phyloP scores from a whole-genome alignment of 1,284 basidiomycete genomes.

The Pisolithus thermaeus region DNA sequence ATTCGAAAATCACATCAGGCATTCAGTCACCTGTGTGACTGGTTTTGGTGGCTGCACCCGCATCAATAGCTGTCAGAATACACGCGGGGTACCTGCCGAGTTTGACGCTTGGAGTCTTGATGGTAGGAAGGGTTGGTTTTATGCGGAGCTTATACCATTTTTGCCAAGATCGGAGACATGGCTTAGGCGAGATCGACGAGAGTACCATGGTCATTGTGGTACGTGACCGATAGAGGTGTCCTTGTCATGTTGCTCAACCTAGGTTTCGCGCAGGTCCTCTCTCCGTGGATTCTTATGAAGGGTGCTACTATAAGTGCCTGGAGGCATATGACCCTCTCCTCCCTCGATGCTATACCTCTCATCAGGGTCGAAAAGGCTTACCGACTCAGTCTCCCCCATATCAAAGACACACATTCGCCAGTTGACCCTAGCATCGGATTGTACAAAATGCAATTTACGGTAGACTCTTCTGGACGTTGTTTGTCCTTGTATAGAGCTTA shows the following conservation, averaged over 20 bases:
- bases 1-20: background rate
- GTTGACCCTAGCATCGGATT: slow-evolving; percentile 17
- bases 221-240: background rate
- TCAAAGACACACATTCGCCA: slow-evolving; percentile 25
- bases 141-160: slow-evolving; percentile 31
- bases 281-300: slow-evolving; percentile 8
- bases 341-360: background rate
- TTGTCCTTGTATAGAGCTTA: slow-evolving; percentile 25
- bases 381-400: slow-evolving; percentile 14
- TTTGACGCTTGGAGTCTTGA: slow-evolving; percentile 33
- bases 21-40: slow-evolving; percentile 15
- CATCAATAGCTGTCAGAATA: slow-evolving; percentile 39
- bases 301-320: slow-evolving; percentile 10
- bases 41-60: slow-evolving; percentile 39
- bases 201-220: background rate
- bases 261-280: slow-evolving; percentile 12
- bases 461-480: slow-evolving; percentile 18
- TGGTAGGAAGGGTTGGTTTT: slow-evolving; percentile 35
- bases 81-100: slow-evolving; percentile 32
- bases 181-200: background rate
- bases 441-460: slow-evolving; percentile 19
- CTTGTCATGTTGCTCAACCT: background rate
- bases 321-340: slow-evolving; percentile 1
- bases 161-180: slow-evolving; percentile 32
- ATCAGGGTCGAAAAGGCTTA: slow-evolving; percentile 15